These are phyloP conservation scores for Triangularia verruculosa DNA, from an alignment of 2,329 filamentous ascomycete species.

Conservation along the genomic window DNA sequence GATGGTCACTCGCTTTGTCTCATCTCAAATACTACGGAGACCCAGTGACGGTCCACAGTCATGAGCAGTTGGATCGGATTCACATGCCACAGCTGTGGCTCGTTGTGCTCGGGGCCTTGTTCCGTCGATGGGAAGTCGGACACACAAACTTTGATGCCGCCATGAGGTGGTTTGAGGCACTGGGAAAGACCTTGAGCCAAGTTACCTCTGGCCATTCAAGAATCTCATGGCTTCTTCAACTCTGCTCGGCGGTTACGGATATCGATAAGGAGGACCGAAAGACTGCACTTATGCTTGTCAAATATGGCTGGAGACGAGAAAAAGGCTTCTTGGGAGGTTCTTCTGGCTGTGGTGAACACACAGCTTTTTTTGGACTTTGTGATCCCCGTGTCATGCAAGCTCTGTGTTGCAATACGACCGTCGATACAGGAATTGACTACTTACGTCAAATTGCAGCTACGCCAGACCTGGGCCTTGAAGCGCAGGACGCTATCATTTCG, in stretches of 20 bases:
- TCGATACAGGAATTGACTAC: background rate
- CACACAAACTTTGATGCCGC: background rate
- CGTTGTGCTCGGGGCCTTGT: background rate
- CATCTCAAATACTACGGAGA: constrained; percentile 12
- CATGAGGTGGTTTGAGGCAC: background rate
- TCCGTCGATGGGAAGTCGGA: background rate
- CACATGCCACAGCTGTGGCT: background rate
- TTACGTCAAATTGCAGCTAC: background rate
- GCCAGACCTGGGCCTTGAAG: background rate
- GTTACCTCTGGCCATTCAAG: background rate
- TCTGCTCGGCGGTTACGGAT: background rate
- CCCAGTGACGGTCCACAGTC: constrained; percentile 1
- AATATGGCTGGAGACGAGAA: background rate
- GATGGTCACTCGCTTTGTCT: constrained; percentile 12
- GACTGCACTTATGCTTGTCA: background rate
- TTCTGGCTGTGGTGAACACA: background rate
- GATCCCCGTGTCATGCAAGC: background rate
- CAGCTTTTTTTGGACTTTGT: background rate
- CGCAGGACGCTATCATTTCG: background rate
- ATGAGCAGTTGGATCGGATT: background rate
- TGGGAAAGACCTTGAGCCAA: background rate
- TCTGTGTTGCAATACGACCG: background rate
- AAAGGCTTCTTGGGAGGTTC: background rate
- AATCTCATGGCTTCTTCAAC: background rate
- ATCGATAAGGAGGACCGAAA: background rate